Evolutionary conservation across 2,329 filamentous ascomycete species (phyloP), one percentile per base, ranked within the genome.

Genomic region (Neonectria ditissima): DNA sequence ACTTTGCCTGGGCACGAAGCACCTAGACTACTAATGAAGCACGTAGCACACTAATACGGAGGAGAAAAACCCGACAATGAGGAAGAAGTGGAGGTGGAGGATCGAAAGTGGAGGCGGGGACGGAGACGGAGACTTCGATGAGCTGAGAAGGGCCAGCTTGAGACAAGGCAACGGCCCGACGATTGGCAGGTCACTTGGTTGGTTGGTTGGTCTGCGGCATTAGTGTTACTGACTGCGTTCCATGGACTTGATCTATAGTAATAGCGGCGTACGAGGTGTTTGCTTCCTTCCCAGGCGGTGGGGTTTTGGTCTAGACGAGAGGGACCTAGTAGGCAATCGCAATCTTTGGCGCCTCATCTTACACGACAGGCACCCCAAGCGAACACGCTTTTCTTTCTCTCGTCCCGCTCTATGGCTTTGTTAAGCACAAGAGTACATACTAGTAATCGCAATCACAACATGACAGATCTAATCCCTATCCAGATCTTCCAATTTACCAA

Each of bases 401-500:
- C 39, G 16, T 43, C 18, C 16, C 37, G 9, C 14, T 7, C 13
- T 24, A 11, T 22, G 24, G 24, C 30, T 32, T 10, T 32, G 30
- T 13, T 32, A 11, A 26, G 43, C 11, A 44, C 11, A 26, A 14
- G 8, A 47, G 44, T 16, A 26, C 6, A n/a, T n/a, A n/a, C n/a
- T n/a, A n/a, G n/a, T n/a, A n/a, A n/a, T 26, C 24, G 6, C 6
- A 26, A 28, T 16, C 13, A 26, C 26, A 5, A n/a, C 16, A 47
- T 28, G 4, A 45, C 13, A n/a, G 14, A 45, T 7, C 22, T 26
- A n/a, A 45, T 28, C 43, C 14, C 22, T 24, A 45, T 22, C 20
- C 8, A 14, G 5, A 26, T 24, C 14, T 28, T 14, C 8, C 22
- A 55, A 61, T 61, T 61, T 51, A 20, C 28, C 37, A 44, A 61